phyloP scores from a whole-genome alignment of 805 yeast genomes.

The Metschnikowia chrysomelidarum region DNA sequence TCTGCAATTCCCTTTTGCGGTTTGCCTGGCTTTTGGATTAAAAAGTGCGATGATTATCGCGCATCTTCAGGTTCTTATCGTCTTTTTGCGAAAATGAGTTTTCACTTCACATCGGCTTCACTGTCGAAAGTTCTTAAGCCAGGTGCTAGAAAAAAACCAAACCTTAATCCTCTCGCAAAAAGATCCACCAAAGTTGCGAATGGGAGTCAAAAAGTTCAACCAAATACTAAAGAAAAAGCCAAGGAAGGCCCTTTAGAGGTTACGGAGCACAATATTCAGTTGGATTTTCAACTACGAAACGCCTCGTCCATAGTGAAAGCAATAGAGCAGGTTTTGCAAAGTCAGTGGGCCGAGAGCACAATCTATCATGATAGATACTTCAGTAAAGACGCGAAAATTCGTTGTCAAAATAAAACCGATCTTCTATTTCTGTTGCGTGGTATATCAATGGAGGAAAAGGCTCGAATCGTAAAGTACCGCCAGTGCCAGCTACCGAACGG shows the following conservation, averaged over 20 bases:
- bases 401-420: constrained; percentile 21
- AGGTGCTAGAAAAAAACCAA: constrained; percentile 22
- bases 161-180: constrained; percentile 28
- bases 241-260: constrained; percentile 19
- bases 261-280: constrained; percentile 36
- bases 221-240: background rate
- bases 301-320: constrained; percentile 32
- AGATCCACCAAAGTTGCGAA: constrained; percentile 10
- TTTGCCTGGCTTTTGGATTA: too few species aligned
- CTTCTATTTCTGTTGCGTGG: constrained; percentile 35
- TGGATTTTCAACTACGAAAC: constrained; percentile 37
- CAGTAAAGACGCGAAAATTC: constrained; percentile 13
- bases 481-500: constrained; percentile 31
- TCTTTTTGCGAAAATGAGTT: constrained; percentile 16
- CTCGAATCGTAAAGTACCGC: constrained; percentile 37
- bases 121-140: constrained; percentile 31
- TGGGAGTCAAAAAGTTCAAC: constrained; percentile 8
- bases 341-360: constrained; percentile 40
- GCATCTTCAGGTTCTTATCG: background rate
- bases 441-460: constrained; percentile 32
- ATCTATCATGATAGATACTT: constrained; percentile 25
- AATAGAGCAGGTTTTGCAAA: constrained; percentile 29
- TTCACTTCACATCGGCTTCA: constrained; percentile 40
- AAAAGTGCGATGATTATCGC: too few species aligned
- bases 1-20: too few species aligned